A percentile compares a stretch with the other conserved stretches of the same genome.
Evolutionary conservation across 495 filamentous ascomycete genomes (phyloP).

Genomic region (Rostrohypoxylon terebratum): DNA sequence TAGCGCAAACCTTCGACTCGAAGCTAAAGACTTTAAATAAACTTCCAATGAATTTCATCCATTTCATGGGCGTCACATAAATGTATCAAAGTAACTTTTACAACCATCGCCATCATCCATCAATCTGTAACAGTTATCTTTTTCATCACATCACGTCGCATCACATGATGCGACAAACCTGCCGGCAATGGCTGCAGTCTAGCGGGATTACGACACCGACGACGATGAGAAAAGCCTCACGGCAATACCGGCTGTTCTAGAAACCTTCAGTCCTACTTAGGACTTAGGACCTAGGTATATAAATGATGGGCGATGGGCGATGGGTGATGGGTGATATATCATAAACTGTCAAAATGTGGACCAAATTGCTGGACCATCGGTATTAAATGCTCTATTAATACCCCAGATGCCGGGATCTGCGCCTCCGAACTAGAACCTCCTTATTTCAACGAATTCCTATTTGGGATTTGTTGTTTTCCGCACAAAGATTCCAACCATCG

Average conservation of each 20-base stretch:
- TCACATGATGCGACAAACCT: constrained; percentile 42
- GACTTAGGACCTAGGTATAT: no score
- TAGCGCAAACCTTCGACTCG: constrained; percentile 19
- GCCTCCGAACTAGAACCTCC: constrained; percentile 19
- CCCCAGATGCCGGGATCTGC: constrained; percentile 36
- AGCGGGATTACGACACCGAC: constrained; percentile 19
- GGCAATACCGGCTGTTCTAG: constrained; percentile 27
- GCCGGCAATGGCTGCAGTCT: constrained; percentile 29
- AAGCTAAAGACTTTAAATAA: constrained; percentile 24
- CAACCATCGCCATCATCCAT: background rate
- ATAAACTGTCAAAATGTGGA: constrained; percentile 31
- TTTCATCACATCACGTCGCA: constrained; percentile 9
- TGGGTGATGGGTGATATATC: constrained; percentile 33
- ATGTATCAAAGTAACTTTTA: background rate
- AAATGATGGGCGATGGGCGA: no score
- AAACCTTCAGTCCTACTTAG: constrained; percentile 14
- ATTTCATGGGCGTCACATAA: no score
- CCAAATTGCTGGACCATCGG: constrained; percentile 26
- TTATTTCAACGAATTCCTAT: constrained; percentile 1
- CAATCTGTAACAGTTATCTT: background rate
- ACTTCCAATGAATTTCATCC: background rate
- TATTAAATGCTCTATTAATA: constrained; percentile 21
- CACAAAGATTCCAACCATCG: constrained; percentile 10
- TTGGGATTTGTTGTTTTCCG: background rate
- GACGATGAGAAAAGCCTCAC: constrained; percentile 24